Base-by-base conservation (phyloP, 2,329 filamentous ascomycete species). In the Keithomyces neogunnii region DNA sequence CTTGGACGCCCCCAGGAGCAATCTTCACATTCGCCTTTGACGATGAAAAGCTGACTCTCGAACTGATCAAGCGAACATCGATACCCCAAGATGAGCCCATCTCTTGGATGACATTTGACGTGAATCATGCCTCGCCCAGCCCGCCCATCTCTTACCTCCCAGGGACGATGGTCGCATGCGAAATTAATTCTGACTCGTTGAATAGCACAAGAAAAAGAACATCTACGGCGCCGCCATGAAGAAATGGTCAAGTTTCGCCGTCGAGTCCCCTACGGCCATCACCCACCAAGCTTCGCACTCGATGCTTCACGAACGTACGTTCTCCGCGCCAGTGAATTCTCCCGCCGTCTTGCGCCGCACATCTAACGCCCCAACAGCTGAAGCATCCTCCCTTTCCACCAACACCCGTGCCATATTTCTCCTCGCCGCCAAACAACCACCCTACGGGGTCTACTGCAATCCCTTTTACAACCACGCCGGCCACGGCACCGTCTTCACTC, bases 171-270 rank as follows among this genome's bases (percentile, higher is more conserved):
- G 19, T 19, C 19, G 19, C 19, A 19, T 19, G 19, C 19, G 19
- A 19, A 43, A 42, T 13, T 44, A 28, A 29, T 42, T 30, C 13
- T 33, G 28, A 38, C 32, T 31, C 10, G 11, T 5, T 5, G 51
- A 26, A 49, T 63, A 92, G 85, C 88, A 95, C 69, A 73, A 78
- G 55, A 87, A 85, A 63, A 92, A 89, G 69, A 86, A 87, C 66
- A 85, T 95, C 54, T 95, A 95, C 67, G 89, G 89, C 61, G 85
- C 89, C 3, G 88, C 88, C 54, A 93, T 93, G 88, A 95, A 95
- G 76, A 92, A 90, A 67, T 95, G 89, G 88, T 85, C 85, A 47
- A 90, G 86, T 66, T 92, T 88, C 67, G 74, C 82, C 45, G 86
- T 95, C 61, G 80, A 84, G 60, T 85, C 80, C 59, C 86, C 89